Conservation (phyloP, 441 rosid genomes). For the Theobroma grandiflorum region DNA sequence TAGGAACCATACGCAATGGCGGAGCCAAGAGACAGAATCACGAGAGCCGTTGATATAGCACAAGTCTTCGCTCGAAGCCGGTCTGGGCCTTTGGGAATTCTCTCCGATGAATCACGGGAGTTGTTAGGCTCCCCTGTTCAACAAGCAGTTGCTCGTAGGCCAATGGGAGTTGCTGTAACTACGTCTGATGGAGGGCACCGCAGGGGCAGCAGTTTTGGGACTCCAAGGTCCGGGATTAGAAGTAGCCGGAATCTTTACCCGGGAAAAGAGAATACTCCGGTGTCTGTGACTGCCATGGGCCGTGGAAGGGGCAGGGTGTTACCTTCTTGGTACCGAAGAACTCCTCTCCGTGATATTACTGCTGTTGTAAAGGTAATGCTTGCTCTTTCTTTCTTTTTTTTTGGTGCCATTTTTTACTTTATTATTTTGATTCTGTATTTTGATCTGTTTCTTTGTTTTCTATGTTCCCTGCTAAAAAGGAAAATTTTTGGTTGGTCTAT, state of each 20-base stretch:
- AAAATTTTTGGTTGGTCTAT: neutral
- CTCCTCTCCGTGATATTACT: constrained; percentile 81
- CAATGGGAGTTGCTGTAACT: constrained; percentile 27
- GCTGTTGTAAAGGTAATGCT: constrained; percentile 58
- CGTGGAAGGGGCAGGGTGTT: constrained; percentile 51
- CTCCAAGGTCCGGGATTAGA: constrained; percentile 41
- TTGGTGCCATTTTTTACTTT: neutral
- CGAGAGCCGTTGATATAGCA: constrained; percentile 60
- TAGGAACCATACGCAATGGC: constrained; percentile 46
- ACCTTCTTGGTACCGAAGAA: constrained; percentile 90
- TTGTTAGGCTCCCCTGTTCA: constrained; percentile 37
- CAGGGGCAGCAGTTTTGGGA: constrained; percentile 44
- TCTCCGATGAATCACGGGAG: constrained; percentile 44
- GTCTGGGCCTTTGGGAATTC: constrained; percentile 36
- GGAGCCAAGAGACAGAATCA: constrained; percentile 71
- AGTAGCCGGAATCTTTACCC: constrained; percentile 37
- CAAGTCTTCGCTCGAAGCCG: constrained; percentile 52
- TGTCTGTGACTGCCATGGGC: constrained; percentile 23
- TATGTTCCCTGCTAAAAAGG: neutral
- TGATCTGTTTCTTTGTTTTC: neutral
- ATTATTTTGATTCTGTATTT: too few relatives aligned
- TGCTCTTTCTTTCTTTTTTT: neutral
- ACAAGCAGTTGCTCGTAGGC: constrained; percentile 24
- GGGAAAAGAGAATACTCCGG: constrained; percentile 54
- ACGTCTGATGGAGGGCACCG: constrained; percentile 32